phyloP scores from a whole-genome alignment of 2,329 filamentous ascomycete species.

The Penicillium sp. region DNA sequence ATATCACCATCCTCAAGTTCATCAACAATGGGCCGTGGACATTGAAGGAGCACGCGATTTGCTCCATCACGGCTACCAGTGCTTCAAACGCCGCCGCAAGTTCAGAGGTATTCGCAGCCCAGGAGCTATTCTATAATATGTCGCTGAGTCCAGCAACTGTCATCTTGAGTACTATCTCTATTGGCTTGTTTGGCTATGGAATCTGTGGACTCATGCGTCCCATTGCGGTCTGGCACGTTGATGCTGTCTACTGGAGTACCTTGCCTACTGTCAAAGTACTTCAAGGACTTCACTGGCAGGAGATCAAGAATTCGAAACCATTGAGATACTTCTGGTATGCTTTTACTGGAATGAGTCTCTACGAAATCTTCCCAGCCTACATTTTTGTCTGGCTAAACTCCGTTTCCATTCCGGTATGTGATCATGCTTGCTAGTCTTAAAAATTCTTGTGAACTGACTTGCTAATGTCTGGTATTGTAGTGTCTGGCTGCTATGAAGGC shows the following conservation, averaged over 20 bases:
- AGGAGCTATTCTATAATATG: slow-evolving; percentile 55
- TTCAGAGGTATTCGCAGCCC: slow-evolving; percentile 47
- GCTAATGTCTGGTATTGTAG: background rate
- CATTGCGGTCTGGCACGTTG: slow-evolving; percentile 56
- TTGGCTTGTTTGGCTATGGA: slow-evolving; percentile 58
- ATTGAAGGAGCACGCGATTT: slow-evolving; percentile 59
- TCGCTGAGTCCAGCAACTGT: slow-evolving; percentile 49
- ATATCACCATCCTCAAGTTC: slow-evolving; percentile 45
- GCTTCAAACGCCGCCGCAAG: slow-evolving; percentile 52
- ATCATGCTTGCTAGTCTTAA: background rate
- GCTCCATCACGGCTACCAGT: slow-evolving; percentile 55
- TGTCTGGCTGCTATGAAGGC: slow-evolving; percentile 56
- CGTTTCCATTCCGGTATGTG: slow-evolving; percentile 48
- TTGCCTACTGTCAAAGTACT: slow-evolving; percentile 56
- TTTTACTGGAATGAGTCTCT: slow-evolving; percentile 51
- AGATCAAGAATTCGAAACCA: slow-evolving; percentile 52
- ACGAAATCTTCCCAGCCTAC: slow-evolving; percentile 57
- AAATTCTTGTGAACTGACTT: background rate
- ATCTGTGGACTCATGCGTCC: slow-evolving; percentile 56
- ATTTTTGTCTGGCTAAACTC: slow-evolving; percentile 58
- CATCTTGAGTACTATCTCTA: slow-evolving; percentile 53
- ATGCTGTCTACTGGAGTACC: slow-evolving; percentile 58
- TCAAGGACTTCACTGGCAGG: slow-evolving; percentile 57
- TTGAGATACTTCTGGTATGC: slow-evolving; percentile 55
- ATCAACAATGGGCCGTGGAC: slow-evolving; percentile 55